phyloP scores from a whole-genome alignment of 306 rosid species.

The Cucumis hystrix region DNA sequence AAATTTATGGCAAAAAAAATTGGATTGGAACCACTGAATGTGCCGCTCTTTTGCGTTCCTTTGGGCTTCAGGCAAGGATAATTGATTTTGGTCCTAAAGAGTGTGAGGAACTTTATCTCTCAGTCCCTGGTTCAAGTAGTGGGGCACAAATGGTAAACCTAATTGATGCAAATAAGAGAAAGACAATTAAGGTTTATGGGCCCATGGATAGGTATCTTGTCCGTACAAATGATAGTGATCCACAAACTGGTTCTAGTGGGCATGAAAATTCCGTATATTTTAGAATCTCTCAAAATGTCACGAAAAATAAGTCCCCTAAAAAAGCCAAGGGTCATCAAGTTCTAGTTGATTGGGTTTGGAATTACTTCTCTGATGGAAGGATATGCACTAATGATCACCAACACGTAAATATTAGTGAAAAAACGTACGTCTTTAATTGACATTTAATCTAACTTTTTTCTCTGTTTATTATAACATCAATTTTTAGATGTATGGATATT shows the following conservation, averaged over 20 bases:
- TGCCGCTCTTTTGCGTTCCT: slow-evolving; percentile 65
- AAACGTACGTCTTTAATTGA: slow-evolving; percentile 36
- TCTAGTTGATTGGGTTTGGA: slow-evolving; percentile 75
- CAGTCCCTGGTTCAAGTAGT: slow-evolving; percentile 36
- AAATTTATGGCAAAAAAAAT: slow-evolving; percentile 39
- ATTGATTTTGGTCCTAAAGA: slow-evolving; percentile 82
- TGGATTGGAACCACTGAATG: slow-evolving; percentile 87
- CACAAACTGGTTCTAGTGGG: slow-evolving; percentile 15
- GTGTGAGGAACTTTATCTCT: slow-evolving; percentile 37
- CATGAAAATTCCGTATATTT: slow-evolving; percentile 9
- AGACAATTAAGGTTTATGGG: slow-evolving; percentile 22
- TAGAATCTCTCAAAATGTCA: slow-evolving; percentile 9
- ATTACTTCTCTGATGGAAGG: slow-evolving; percentile 51
- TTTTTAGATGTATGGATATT: neutral
- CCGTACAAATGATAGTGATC: slow-evolving; percentile 1
- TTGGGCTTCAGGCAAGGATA: slow-evolving; percentile 54
- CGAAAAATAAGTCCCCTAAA: slow-evolving; percentile 9
- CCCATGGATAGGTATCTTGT: slow-evolving; percentile 28
- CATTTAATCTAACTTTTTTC: neutral
- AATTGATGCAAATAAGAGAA: slow-evolving; percentile 23
- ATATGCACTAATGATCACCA: slow-evolving; percentile 19
- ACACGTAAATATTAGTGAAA: slow-evolving; percentile 34
- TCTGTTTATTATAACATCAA: neutral
- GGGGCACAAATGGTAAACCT: slow-evolving; percentile 14
- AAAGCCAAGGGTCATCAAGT: slow-evolving; percentile 38